A percentile compares a stretch with the other conserved stretches of the same genome.
These are phyloP conservation scores for Neoconidiobolus thromboides DNA, from an alignment of 371 early-diverging fungal species.

Conservation along the genomic window DNA sequence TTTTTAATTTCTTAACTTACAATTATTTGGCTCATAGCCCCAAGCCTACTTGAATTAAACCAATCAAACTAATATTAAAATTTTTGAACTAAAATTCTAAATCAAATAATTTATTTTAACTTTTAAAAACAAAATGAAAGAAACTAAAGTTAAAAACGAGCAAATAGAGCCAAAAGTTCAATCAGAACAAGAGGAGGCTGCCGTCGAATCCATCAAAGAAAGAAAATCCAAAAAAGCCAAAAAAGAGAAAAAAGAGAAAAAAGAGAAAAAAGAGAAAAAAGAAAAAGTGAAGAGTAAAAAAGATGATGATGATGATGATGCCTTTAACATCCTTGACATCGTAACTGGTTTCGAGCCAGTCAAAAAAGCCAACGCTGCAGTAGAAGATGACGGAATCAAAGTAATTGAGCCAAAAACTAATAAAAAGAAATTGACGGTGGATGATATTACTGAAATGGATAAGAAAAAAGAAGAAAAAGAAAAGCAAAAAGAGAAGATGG, in stretches of 20 bases:
- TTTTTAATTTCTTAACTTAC: no score
- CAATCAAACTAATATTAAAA: no score
- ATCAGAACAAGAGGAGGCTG: neutral
- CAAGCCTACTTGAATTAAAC: no score
- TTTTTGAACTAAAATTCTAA: no score
- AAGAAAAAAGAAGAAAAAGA: slow-evolving; percentile 11
- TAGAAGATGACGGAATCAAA: slow-evolving; percentile 11
- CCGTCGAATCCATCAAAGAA: neutral
- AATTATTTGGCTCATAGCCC: no score
- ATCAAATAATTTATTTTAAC: no score
- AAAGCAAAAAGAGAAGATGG: slow-evolving; percentile 15
- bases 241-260: slow-evolving; percentile 21
- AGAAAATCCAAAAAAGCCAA: slow-evolving; percentile 16
- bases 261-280: slow-evolving; percentile 20
- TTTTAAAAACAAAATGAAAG: no score
- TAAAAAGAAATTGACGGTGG: slow-evolving; percentile 8
- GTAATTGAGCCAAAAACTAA: slow-evolving; percentile 13
- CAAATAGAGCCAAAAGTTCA: neutral
- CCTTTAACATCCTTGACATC: slow-evolving; percentile 17
- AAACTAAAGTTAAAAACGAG: no score
- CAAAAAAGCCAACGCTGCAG: slow-evolving; percentile 8
- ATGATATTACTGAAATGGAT: slow-evolving; percentile 9
- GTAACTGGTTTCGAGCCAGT: slow-evolving; percentile 10
- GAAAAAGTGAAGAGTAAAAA: slow-evolving; percentile 14
- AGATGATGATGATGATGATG: slow-evolving; percentile 6